Conservation (phyloP, 129 eudicot genomes). For the Sambucus nigra region DNA sequence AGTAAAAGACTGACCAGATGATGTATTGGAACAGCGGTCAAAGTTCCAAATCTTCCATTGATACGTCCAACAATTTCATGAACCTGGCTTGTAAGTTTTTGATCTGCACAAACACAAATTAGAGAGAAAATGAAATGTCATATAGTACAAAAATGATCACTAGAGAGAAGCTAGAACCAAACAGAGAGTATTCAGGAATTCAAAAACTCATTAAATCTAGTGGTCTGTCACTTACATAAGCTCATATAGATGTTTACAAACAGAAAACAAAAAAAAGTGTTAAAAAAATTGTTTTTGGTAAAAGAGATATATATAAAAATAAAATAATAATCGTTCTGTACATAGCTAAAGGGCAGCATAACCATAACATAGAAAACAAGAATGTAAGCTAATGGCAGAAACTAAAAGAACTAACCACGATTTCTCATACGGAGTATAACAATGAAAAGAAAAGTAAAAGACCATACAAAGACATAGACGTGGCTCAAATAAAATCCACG, state of each 20-base stretch:
- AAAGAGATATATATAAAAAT: not conserved
- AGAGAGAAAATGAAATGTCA: conserved; percentile 13
- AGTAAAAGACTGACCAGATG: conserved; percentile 64
- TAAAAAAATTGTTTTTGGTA: not conserved
- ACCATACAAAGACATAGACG: not conserved
- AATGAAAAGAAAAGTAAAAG: conserved; percentile 1
- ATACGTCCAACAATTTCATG: conserved; percentile 95
- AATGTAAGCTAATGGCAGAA: not conserved
- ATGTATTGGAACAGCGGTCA: conserved; percentile 80
- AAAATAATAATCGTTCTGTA: not conserved
- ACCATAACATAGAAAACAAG: not conserved
- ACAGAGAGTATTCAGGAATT: not conserved
- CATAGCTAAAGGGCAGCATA: not conserved
- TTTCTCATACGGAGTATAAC: not conserved
- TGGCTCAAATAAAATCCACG: not conserved
- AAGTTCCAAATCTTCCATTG: conserved; percentile 88
- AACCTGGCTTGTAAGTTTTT: conserved; percentile 96
- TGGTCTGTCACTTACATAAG: not conserved
- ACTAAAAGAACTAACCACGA: not conserved
- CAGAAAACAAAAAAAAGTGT: not conserved
- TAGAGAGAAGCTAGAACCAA: not conserved
- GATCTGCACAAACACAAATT: conserved; percentile 42
- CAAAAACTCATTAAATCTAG: not conserved
- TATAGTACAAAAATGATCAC: not conserved
- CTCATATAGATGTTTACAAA: not conserved